Percentiles rank a stretch among this genome's conserved stretches.
phyloP scores from a whole-genome alignment of 495 filamentous ascomycete genomes.

The Thozetella sp. region DNA sequence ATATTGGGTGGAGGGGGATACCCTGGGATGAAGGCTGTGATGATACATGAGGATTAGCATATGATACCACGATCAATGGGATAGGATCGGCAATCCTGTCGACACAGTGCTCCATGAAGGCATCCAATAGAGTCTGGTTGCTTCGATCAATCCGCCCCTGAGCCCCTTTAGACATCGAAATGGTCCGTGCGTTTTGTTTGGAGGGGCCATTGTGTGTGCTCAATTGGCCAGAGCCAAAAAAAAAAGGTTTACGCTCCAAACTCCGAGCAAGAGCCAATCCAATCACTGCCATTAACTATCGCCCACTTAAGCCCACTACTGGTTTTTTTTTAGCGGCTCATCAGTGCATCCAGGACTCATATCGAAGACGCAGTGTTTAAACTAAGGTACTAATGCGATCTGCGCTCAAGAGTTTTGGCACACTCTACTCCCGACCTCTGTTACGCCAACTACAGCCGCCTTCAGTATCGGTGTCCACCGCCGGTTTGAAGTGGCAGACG shows the following conservation, averaged over 20 bases:
- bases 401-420: not conserved
- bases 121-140: no score
- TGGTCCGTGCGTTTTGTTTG: not conserved
- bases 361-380: not conserved
- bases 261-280: no score
- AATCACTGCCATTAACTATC: no score
- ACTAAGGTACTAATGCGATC: not conserved
- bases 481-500: not conserved
- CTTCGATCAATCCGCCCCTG: not conserved
- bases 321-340: no score
- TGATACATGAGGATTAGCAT: constrained; percentile 11
- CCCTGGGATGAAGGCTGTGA: constrained; percentile 19
- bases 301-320: no score
- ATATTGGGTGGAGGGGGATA: no score
- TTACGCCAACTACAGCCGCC: not conserved
- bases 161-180: not conserved
- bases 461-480: not conserved
- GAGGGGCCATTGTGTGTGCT: not conserved
- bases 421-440: not conserved
- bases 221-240: not conserved
- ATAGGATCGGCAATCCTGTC: no score
- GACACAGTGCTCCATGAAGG: no score
- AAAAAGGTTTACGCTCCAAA: not conserved
- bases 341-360: not conserved
- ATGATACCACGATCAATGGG: not conserved